These are phyloP conservation scores for Batrachochytrium dendrobatidis DNA, from an alignment of 371 early-diverging fungal species.

Conservation along the genomic window DNA sequence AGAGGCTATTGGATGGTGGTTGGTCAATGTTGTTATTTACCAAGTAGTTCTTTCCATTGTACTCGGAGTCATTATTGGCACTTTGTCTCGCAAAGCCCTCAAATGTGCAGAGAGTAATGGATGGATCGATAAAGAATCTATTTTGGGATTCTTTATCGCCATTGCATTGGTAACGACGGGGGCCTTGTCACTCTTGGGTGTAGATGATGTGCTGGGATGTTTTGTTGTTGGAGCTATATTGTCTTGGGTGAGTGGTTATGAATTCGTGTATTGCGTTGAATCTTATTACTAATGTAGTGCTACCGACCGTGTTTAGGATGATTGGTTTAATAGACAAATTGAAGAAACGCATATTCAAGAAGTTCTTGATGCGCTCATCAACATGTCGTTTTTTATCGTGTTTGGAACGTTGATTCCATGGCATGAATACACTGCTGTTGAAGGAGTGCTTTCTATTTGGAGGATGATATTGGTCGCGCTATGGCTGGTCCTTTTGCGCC, in stretches of 20 bases:
- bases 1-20: constrained; percentile 67
- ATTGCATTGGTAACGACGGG: constrained; percentile 79
- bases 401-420: constrained; percentile 87
- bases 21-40: constrained; percentile 61
- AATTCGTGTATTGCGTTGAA: not conserved
- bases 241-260: constrained; percentile 20
- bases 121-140: constrained; percentile 83
- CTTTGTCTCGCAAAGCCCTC: constrained; percentile 57
- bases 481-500: constrained; percentile 69
- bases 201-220: constrained; percentile 87
- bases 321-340: constrained; percentile 1
- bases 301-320: constrained; percentile 4
- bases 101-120: constrained; percentile 61
- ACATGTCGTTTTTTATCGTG: constrained; percentile 83
- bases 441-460: constrained; percentile 54
- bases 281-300: not conserved
- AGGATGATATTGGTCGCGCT: constrained; percentile 59
- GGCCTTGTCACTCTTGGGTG: constrained; percentile 62
- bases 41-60: constrained; percentile 63
- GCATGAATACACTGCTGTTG: constrained; percentile 50
- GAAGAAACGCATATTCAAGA: constrained; percentile 80
- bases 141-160: constrained; percentile 76
- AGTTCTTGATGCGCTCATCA: constrained; percentile 83
- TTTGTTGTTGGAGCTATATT: constrained; percentile 70
- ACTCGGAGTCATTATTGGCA: constrained; percentile 75